These are phyloP conservation scores for Anisodus tanguticus DNA, from an alignment of 257 asterid genomes.

Conservation along the genomic window DNA sequence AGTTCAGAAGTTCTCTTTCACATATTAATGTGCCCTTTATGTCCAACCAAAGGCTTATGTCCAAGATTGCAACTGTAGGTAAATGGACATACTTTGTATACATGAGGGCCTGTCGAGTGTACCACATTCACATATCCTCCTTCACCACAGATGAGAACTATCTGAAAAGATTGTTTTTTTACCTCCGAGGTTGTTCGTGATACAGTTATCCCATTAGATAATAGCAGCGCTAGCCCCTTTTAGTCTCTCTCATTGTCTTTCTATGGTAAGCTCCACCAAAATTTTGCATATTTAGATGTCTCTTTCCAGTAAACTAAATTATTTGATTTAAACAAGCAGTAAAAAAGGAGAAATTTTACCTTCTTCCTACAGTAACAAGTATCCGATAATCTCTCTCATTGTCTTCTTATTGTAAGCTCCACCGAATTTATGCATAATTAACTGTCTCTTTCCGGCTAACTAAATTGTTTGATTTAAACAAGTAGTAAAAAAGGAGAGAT, in stretches of 20 bases:
- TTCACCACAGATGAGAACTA: background rate
- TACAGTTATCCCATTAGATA: background rate
- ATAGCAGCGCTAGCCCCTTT: background rate
- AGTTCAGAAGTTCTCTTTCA: background rate
- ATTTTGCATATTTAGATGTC: background rate
- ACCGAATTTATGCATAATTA: background rate
- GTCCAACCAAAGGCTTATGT: conserved; percentile 15
- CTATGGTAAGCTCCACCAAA: background rate
- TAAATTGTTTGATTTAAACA: background rate
- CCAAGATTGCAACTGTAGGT: conserved; percentile 7
- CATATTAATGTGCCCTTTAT: background rate
- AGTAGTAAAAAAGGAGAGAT: background rate
- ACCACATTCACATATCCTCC: background rate
- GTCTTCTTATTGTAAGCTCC: background rate
- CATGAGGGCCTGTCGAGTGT: conserved; percentile 1
- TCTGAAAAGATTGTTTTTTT: background rate
- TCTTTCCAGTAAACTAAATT: background rate
- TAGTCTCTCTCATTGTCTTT: background rate
- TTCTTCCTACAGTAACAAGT: background rate
- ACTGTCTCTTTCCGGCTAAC: background rate
- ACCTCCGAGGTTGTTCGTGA: background rate
- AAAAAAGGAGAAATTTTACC: background rate
- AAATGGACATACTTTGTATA: background rate
- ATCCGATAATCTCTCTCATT: background rate
- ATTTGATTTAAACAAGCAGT: background rate